Conservation (phyloP, 139 green algal genomes). For the Nannochloris sp. region DNA sequence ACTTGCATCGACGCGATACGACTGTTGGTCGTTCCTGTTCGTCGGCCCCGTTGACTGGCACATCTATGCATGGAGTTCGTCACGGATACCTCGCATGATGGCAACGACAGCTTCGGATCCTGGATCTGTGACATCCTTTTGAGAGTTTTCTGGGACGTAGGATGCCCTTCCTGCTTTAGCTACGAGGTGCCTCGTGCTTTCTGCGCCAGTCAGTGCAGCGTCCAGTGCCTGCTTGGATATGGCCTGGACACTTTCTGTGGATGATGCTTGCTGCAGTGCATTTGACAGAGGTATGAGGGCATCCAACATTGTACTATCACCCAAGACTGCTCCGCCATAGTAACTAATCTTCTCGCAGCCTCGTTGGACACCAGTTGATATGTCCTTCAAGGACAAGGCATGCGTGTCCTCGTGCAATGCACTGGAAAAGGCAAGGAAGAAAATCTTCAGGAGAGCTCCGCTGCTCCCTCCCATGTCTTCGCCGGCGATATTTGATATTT, state of each 20-base stretch:
- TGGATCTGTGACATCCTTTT: slow-evolving; percentile 43
- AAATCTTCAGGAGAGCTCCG: slow-evolving; percentile 46
- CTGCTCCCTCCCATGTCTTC: slow-evolving; percentile 55
- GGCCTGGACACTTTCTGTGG: background rate
- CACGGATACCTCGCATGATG: slow-evolving; percentile 43
- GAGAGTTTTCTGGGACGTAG: slow-evolving; percentile 49
- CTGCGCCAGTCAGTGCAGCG: slow-evolving; percentile 49
- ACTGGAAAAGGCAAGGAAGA: slow-evolving; percentile 34
- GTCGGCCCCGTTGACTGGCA: background rate
- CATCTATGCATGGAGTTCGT: background rate
- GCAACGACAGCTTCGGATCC: slow-evolving; percentile 48
- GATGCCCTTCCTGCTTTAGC: slow-evolving; percentile 45
- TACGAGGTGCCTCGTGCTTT: slow-evolving; percentile 48
- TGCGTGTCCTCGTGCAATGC: background rate
- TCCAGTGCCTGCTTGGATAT: slow-evolving; percentile 23
- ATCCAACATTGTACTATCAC: slow-evolving; percentile 74
- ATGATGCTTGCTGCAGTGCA: background rate
- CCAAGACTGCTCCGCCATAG: slow-evolving; percentile 54
- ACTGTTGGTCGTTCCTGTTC: background rate
- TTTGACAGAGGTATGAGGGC: slow-evolving; percentile 44
- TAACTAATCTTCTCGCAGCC: slow-evolving; percentile 45
- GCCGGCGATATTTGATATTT: slow-evolving; percentile 29
- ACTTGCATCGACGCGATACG: too few species aligned
- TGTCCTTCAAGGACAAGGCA: background rate
- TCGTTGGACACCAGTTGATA: slow-evolving; percentile 31